These are phyloP conservation scores for Cyclospora cayetanensis DNA, from an alignment of 169 alveolate genomes.

Conservation along the genomic window DNA sequence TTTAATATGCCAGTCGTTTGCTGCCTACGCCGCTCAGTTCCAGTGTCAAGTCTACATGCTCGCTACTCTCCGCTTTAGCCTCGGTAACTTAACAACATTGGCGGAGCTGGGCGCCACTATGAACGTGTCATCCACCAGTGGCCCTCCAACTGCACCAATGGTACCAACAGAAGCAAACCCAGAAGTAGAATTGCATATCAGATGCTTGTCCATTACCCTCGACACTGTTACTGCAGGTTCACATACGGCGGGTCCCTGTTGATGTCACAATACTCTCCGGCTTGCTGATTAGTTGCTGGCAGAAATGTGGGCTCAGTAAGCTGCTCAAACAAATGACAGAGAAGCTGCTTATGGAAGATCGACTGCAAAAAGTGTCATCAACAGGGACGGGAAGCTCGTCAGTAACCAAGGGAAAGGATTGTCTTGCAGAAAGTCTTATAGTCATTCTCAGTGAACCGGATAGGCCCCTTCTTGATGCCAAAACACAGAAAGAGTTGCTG, in stretches of 20 bases:
- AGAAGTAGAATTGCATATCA: neutral
- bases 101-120: neutral
- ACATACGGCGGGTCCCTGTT: neutral
- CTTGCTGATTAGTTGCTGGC: neutral
- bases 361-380: neutral
- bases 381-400: neutral
- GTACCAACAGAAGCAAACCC: neutral
- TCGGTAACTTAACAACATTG: neutral
- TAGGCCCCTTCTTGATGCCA: neutral
- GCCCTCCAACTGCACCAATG: neutral
- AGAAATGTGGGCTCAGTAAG: neutral
- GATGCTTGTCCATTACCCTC: neutral
- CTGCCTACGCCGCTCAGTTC: neutral
- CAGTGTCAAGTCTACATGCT: neutral
- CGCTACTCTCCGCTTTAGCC: constrained; percentile 12
- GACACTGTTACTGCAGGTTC: neutral
- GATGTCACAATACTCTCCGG: neutral
- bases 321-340: constrained; percentile 7
- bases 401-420: neutral
- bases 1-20: too few species aligned
- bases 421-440: neutral
- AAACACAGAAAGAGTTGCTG: neutral
- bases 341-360: constrained; percentile 33
- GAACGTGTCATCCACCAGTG: neutral
- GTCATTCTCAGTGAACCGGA: neutral